These are phyloP conservation scores for Andalucia godoyi DNA, from an alignment of 78 protist genomes.

Conservation along the genomic window DNA sequence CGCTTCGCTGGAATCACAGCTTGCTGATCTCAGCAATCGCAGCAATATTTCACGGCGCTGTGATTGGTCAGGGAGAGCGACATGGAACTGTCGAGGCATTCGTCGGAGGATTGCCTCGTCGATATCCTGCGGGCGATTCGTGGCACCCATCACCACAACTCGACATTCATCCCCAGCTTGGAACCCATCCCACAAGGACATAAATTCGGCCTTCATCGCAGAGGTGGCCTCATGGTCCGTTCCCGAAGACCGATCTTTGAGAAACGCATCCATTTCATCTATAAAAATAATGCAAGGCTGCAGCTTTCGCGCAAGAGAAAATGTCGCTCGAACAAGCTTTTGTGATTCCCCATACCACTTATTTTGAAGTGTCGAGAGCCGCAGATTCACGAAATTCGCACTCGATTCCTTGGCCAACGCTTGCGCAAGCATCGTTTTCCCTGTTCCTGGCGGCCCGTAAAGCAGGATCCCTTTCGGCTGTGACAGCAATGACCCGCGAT, in stretches of 20 bases:
- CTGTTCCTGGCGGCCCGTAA: conserved; percentile 21
- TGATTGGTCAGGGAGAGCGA: conserved; percentile 4
- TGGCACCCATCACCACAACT: conserved; percentile 38
- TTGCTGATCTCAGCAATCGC: background rate
- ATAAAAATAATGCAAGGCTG: conserved; percentile 46
- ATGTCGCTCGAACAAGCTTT: conserved; percentile 45
- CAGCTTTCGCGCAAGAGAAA: conserved; percentile 45
- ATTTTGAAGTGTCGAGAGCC: conserved; percentile 13
- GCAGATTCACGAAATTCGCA: conserved; percentile 38
- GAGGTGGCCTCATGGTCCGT: conserved; percentile 50
- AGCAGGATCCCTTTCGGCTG: conserved; percentile 17
- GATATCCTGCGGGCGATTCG: conserved; percentile 37
- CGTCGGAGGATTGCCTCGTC: conserved; percentile 44
- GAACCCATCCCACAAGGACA: conserved; percentile 45
- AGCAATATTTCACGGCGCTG: conserved; percentile 4
- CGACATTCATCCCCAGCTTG: background rate
- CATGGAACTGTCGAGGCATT: conserved; percentile 13
- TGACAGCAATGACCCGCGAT: background rate
- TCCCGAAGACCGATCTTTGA: background rate
- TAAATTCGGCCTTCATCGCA: conserved; percentile 17
- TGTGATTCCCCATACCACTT: conserved; percentile 60
- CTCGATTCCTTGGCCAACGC: conserved; percentile 6
- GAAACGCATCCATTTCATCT: conserved; percentile 55
- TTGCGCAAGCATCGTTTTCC: conserved; percentile 17
- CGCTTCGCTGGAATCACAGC: background rate